Evolutionary conservation across 805 yeast genomes (phyloP).

Genomic region (Kodamaea restingae): DNA sequence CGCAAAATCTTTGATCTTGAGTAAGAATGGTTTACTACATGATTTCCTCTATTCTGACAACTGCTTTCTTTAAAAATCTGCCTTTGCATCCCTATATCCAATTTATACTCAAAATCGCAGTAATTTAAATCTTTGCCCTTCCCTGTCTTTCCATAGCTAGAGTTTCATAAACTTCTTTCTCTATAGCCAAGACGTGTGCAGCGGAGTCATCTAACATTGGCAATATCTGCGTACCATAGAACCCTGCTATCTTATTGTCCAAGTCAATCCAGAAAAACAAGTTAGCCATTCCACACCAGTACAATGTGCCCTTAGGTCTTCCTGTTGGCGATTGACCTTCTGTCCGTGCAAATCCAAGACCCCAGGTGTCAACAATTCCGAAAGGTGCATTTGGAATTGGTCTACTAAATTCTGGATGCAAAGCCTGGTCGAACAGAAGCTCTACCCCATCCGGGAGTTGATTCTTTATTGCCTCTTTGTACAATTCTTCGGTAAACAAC

Average conservation of each 20-base stretch:
- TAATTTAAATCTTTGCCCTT: background rate
- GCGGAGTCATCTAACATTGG: slow-evolving; percentile 28
- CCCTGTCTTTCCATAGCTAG: background rate
- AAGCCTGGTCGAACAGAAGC: slow-evolving; percentile 1
- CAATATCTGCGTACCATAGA: slow-evolving; percentile 37
- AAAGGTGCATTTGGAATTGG: slow-evolving; percentile 7
- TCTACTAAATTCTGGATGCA: background rate
- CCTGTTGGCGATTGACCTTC: slow-evolving; percentile 26
- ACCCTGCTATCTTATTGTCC: slow-evolving; percentile 34
- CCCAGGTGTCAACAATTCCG: slow-evolving; percentile 7
- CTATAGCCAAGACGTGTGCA: slow-evolving; percentile 20
- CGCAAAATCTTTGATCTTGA: too few relatives aligned
- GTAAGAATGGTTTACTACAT: too few relatives aligned
- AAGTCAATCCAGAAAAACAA: slow-evolving; percentile 39
- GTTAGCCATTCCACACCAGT: slow-evolving; percentile 41
- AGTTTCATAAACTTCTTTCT: slow-evolving; percentile 22
- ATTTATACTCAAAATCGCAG: too few relatives aligned
- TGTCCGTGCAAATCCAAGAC: slow-evolving; percentile 11
- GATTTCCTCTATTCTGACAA: too few relatives aligned
- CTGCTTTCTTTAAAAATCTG: too few relatives aligned
- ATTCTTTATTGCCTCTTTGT: slow-evolving; percentile 3
- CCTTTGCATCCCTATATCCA: too few relatives aligned
- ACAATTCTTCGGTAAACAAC: slow-evolving; percentile 3
- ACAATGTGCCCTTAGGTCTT: slow-evolving; percentile 30
- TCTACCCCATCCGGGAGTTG: slow-evolving; percentile 5